Evolutionary conservation across 495 filamentous ascomycete species (phyloP), one percentile per base, ranked within the genome.

Genomic region (Entonaema liquescens): DNA sequence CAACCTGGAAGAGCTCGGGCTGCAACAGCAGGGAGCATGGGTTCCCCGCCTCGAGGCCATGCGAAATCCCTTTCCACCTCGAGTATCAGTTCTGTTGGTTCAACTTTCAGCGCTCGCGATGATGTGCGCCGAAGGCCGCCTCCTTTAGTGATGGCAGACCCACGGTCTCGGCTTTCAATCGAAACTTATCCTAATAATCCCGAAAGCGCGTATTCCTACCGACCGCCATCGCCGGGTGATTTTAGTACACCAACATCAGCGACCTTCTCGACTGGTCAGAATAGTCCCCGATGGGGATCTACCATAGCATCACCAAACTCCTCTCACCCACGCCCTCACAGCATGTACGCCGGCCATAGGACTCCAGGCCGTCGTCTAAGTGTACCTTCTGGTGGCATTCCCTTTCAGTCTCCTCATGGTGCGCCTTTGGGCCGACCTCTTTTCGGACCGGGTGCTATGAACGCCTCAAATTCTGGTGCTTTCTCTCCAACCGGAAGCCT

Each of bases 121-220:
- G 90, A 93, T 70, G 78, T 85, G 64, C 87, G 91, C 35, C 88
- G 90, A 64, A 87, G 92, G 47, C 94, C 93, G 29, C 89, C 92
- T 35, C 92, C 93, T 2, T 80, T 97, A 23, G 91, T 95, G 40
- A 97, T 96, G 91, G 90, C 94, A 5, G 91, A 94, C 63, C 84
- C 87, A 49, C 83, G 89, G 44, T 82, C 86, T 19, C 81, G 88
- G 13, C 76, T 90, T 25, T 85, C 89, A 13, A 76, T 93, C 29
- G 93, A 95, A 57, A 84, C 88, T 0, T 89, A 86, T 72, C 83
- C 81, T 62, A 72, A 78, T 17, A 68, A 76, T 13, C 72, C 78
- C 31, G 87, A 88, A 19, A 86, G 79, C 59, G 83, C 85, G 29
- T 85, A 84, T 55, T 76, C 79, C 15, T 89, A 87, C 70, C 79